Percentiles rank a stretch among this genome's conserved stretches.
These are phyloP conservation scores for Backusella tuberculispora DNA, from an alignment of 192 early-diverging fungal genomes.

Conservation along the genomic window DNA sequence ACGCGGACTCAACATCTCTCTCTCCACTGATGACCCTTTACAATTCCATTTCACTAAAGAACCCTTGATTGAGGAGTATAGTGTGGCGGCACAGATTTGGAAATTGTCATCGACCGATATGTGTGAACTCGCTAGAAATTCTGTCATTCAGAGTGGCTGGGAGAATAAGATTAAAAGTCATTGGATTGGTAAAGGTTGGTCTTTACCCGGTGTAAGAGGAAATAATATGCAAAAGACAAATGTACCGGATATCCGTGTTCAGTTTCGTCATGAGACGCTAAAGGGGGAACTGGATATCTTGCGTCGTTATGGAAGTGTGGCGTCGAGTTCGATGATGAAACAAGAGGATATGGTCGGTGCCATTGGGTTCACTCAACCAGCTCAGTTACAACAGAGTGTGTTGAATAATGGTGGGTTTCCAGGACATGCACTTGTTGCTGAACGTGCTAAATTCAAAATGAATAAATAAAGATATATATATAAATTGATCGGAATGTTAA, in stretches of 20 bases:
- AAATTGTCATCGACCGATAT: conserved; percentile 87
- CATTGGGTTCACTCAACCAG: background rate
- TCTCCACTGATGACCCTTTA: conserved; percentile 92
- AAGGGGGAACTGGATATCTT: conserved; percentile 69
- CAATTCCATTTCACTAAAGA: conserved; percentile 98
- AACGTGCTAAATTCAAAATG: background rate
- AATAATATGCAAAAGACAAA: conserved; percentile 93
- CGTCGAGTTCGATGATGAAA: background rate
- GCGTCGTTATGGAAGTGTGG: conserved; percentile 31
- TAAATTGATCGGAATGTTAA: background rate
- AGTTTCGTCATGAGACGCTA: conserved; percentile 82
- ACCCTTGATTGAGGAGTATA: conserved; percentile 96
- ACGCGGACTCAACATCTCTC: conserved; percentile 86
- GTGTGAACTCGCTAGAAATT: conserved; percentile 93
- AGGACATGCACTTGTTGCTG: background rate
- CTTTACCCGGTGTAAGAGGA: conserved; percentile 72
- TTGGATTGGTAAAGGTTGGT: conserved; percentile 85
- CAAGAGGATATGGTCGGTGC: background rate
- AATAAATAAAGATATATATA: background rate
- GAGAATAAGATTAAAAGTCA: conserved; percentile 88
- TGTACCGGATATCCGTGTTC: conserved; percentile 82
- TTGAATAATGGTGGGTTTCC: no score
- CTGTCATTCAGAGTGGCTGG: conserved; percentile 87
- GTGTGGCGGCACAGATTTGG: conserved; percentile 94
- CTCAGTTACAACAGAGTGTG: background rate